These are phyloP conservation scores for Hamiltosporidium tvaerminnensis DNA, from an alignment of 371 early-diverging fungal species.

Conservation along the genomic window DNA sequence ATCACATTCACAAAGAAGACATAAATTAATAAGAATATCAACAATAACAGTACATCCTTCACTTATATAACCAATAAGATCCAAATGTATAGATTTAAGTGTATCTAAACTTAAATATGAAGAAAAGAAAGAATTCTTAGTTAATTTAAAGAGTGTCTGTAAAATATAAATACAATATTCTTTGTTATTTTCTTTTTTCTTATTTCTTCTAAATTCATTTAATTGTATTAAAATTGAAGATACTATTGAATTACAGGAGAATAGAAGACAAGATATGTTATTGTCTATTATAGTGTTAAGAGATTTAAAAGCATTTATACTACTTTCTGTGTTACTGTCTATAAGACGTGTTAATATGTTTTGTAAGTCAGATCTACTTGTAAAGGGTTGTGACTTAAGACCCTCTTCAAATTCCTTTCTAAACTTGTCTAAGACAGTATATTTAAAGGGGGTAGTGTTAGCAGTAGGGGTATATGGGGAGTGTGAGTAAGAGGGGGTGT, in stretches of 20 bases:
- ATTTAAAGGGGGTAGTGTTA: too few species aligned
- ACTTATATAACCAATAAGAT: slow-evolving; percentile 19
- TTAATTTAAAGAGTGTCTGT: slow-evolving; percentile 19
- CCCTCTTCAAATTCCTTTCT: slow-evolving; percentile 2
- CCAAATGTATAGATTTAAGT: slow-evolving; percentile 13
- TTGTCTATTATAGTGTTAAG: slow-evolving; percentile 11
- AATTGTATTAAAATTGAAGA: slow-evolving; percentile 25
- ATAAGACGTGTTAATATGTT: slow-evolving; percentile 21
- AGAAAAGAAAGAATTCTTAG: slow-evolving; percentile 15
- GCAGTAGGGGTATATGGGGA: too few species aligned
- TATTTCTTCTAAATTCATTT: neutral
- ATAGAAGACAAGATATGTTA: slow-evolving; percentile 5
- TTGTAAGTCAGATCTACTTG: neutral
- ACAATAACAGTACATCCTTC: slow-evolving; percentile 8
- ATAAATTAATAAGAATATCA: slow-evolving; percentile 34
- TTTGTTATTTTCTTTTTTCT: neutral
- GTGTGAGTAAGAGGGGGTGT: too few species aligned
- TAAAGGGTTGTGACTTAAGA: neutral
- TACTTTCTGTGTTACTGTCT: slow-evolving; percentile 9
- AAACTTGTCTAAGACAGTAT: slow-evolving; percentile 1
- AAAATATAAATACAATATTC: slow-evolving; percentile 2
- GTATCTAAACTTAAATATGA: slow-evolving; percentile 23
- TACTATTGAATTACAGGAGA: slow-evolving; percentile 27
- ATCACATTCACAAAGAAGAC: slow-evolving; percentile 15
- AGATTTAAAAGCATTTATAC: slow-evolving; percentile 15